Conservation (phyloP, 345 rosid genomes). For the Psidium friedrichsthalianum region DNA sequence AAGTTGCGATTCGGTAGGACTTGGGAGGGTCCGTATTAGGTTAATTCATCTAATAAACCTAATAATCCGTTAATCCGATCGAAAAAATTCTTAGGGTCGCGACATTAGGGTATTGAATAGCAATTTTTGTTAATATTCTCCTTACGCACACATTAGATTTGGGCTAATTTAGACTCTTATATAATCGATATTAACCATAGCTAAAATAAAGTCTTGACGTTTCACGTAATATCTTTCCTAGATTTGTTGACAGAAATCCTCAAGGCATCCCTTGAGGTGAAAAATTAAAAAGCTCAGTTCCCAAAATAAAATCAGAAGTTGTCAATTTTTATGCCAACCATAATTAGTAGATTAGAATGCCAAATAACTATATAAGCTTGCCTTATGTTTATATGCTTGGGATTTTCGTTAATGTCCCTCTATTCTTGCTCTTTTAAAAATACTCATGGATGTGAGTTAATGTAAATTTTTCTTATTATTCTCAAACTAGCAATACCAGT, state of each 20-base stretch:
- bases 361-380: too few species aligned
- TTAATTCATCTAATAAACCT: too few species aligned
- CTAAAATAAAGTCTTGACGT: neutral
- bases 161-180: neutral
- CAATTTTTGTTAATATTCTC: too few species aligned
- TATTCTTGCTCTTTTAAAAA: neutral
- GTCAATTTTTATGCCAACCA: neutral
- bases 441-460: neutral
- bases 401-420: neutral
- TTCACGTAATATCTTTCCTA: too few species aligned
- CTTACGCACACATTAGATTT: neutral
- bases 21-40: too few species aligned
- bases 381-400: too few species aligned
- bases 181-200: neutral
- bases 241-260: neutral
- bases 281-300: too few species aligned
- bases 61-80: too few species aligned
- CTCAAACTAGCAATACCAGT: too few species aligned
- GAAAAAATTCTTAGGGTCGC: too few species aligned
- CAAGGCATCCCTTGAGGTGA: neutral
- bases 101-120: neutral
- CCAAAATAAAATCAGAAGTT: too few species aligned
- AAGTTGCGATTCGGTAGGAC: too few species aligned
- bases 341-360: neutral
- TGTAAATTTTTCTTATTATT: neutral